Percentiles rank a stretch among this genome's conserved stretches.
Evolutionary conservation across 495 filamentous ascomycete species (phyloP).

Genomic region (Penicillium robsamsonii): DNA sequence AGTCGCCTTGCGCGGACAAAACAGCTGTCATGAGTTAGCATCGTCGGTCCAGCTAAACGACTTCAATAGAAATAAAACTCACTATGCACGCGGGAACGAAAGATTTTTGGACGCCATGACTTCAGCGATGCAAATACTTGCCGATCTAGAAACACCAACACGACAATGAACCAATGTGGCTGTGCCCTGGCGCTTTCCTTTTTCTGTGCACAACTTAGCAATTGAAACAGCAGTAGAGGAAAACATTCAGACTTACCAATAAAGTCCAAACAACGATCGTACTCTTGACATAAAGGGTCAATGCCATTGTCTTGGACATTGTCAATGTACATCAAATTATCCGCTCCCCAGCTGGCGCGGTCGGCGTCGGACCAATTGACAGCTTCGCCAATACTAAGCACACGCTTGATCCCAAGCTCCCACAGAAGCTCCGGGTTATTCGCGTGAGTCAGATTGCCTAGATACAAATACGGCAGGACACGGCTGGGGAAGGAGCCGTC

Average conservation of each 20-base stretch:
- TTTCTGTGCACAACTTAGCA: conserved; percentile 48
- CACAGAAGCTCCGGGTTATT: conserved; percentile 84
- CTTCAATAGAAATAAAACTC: conserved; percentile 28
- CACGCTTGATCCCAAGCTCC: conserved; percentile 77
- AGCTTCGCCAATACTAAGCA: conserved; percentile 91
- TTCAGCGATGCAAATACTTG: conserved; percentile 97
- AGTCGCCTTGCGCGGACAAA: conserved; percentile 89
- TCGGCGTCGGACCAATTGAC: conserved; percentile 74
- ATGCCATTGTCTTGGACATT: conserved; percentile 96
- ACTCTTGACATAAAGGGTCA: conserved; percentile 84
- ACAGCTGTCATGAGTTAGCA: conserved; percentile 51
- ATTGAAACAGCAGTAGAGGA: neutral
- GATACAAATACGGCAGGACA: conserved; percentile 90
- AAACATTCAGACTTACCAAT: conserved; percentile 66
- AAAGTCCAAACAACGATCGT: conserved; percentile 83
- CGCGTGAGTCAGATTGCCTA: conserved; percentile 87
- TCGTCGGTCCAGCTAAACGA: neutral
- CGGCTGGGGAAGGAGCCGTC: conserved; percentile 90
- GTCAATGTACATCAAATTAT: conserved; percentile 75
- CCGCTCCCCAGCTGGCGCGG: conserved; percentile 62
- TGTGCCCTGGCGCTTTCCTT: conserved; percentile 67
- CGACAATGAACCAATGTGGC: conserved; percentile 97
- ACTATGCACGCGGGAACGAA: conserved; percentile 90
- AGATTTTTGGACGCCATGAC: conserved; percentile 80
- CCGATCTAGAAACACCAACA: conserved; percentile 90